Evolutionary conservation across 1,284 basidiomycete species (phyloP).

Genomic region (Wallemia ichthyophaga): DNA sequence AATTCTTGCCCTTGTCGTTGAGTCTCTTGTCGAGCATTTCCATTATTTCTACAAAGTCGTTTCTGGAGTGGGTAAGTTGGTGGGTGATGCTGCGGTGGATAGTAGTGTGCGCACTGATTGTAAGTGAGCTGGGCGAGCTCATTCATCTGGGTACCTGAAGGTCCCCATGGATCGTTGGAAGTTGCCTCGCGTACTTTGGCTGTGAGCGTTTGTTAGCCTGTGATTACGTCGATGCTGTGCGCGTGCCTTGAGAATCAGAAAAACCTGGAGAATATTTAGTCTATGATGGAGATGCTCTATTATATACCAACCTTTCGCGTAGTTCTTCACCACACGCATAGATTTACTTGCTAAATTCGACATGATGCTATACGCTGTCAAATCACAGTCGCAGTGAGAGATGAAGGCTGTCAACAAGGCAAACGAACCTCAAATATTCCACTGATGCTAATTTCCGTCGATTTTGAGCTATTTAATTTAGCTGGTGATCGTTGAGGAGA

Average conservation of each 20-base stretch:
- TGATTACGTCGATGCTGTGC: background rate
- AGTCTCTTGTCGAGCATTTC: slow-evolving; percentile 98
- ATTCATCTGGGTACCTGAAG: slow-evolving; percentile 95
- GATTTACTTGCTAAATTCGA: background rate
- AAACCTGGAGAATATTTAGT: background rate
- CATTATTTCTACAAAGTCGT: slow-evolving; percentile 98
- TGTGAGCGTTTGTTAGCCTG: slow-evolving; percentile 23
- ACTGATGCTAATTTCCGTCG: too few relatives aligned
- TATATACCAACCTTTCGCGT: background rate
- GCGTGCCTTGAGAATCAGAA: background rate
- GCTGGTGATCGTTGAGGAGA: too few relatives aligned
- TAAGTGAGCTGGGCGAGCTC: slow-evolving; percentile 91
- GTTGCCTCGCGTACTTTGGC: slow-evolving; percentile 89
- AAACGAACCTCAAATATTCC: too few relatives aligned
- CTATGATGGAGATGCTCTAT: background rate
- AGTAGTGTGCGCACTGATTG: slow-evolving; percentile 42
- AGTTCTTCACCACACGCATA: background rate
- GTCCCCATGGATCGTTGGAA: slow-evolving; percentile 99
- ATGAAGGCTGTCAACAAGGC: too few relatives aligned
- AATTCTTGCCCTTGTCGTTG: slow-evolving; percentile 99
- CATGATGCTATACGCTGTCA: background rate
- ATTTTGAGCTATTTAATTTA: too few relatives aligned
- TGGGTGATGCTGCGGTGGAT: background rate
- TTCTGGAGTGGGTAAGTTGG: slow-evolving; percentile 23
- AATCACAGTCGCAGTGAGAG: background rate